Base-by-base conservation (phyloP, 805 yeast genomes). In the Cephaloascus fragrans region DNA sequence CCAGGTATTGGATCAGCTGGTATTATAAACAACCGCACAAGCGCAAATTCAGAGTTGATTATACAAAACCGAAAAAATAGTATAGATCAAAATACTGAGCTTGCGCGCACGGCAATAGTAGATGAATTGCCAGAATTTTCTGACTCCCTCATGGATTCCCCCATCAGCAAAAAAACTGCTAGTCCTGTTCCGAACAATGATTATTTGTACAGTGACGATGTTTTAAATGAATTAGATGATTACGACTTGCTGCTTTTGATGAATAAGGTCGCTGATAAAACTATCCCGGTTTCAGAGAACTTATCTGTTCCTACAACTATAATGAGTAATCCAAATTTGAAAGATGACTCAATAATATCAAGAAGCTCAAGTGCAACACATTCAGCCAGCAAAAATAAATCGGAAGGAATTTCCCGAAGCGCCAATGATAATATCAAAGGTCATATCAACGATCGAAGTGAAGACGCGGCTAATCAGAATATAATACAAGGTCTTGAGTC, bases 151-250 rank as follows among this genome's bases (percentile, higher is more conserved):
- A 15, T 29, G 6, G 47, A 44, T n/a, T 51, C 52, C n/a, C 33
- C 33, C 8, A 14, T 31, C 33, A 31, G n/a, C 15, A 31, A 31
- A 9, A 6, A 31, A 14, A 14, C 8, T 9, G 18, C 33, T 6
- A 14, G n/a, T 31, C 6, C 5, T 9, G 18, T 31, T 31, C 16
- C 19, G 15, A 10, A 18, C 12, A 19, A 8, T 8, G 18, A 36
- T 26, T 59, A 74, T 38, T 61, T 69, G 42, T 72, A 73, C 41
- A 71, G 77, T 47, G 80, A 75, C 45, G 66, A 61, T 32, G 32
- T 41, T 37, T 5, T 43, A 33, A 59, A 52, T 34, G 47, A 47
- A 35, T 42, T 51, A 3, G 64, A 54, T 33, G 58, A 52, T n/a
- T 55, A 51, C 20, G 59, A 56, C 12, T 23, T 23, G 28, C 10